Evolutionary conservation across 805 yeast genomes (phyloP), one percentile per base, ranked within the genome.

Genomic region (Candida koratica): DNA sequence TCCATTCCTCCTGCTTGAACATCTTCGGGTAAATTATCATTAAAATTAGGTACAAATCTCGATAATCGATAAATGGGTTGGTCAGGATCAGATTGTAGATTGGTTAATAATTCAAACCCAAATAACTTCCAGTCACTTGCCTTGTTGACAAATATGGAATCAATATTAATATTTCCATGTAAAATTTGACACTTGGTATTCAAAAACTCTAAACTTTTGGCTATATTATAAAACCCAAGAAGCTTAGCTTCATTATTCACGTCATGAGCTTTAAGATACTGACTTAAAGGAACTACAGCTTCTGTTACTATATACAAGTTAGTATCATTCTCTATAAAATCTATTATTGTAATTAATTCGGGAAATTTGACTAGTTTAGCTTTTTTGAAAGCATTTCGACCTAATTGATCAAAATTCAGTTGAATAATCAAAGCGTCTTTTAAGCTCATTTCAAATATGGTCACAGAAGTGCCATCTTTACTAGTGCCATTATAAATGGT

Each of bases 51-150:
- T 28, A 42, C 45, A 22, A 15, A 43, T 25, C 30, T 48, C n/a
- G 53, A 67, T 27, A 53, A 52, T 24, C 69, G 54, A 43, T 66
- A 72, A 8, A 61, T 52, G 14, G 71, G 70, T 33, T 59, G 65
- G 13, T 70, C 69, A 13, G 71, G 69, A 43, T 67, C 79, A 4
- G 72, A 62, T 7, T 47, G 61, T 28, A 72, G 53, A 37, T 66
- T 72, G 2, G 81, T 69, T 23, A 77, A 58, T 1, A 81, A 56
- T 56, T 89, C 97, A 49, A 88, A 78, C 1, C 96, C 95, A 40
- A 84, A 83, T 17, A 89, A 53, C 41, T 77, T 81, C 90, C 95
- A 86, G 51, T 84, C 94, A 10, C 96, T 95, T 19, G 68, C 72
- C 9, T 37, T 34, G 37, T 75, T 81, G 11, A 85, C 78, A 53